These are phyloP conservation scores for Salix koriyanagi DNA, from an alignment of 345 rosid genomes.

Conservation along the genomic window DNA sequence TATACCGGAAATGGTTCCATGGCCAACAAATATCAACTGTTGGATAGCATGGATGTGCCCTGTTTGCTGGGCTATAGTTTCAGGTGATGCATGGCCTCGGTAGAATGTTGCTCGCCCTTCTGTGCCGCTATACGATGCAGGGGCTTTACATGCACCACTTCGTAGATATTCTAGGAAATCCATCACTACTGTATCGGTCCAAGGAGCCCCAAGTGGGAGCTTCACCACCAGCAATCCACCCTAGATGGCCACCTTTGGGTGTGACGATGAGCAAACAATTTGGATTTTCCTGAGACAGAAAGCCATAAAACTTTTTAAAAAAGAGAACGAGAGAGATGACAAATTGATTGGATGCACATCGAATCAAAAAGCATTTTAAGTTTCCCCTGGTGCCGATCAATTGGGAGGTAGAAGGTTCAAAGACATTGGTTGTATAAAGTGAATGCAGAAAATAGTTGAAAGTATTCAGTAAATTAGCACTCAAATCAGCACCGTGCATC, in stretches of 20 bases:
- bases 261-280: constrained; percentile 82
- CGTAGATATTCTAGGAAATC: constrained; percentile 75
- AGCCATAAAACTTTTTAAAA: neutral
- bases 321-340: neutral
- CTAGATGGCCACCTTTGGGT: constrained; percentile 85
- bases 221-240: constrained; percentile 82
- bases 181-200: constrained; percentile 79
- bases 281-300: constrained; percentile 51
- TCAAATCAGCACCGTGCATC: no score
- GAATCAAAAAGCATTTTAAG: neutral
- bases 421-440: neutral
- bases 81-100: constrained; percentile 24
- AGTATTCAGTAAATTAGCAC: neutral
- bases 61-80: constrained; percentile 23
- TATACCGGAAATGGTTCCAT: no score
- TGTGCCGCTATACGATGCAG: constrained; percentile 1
- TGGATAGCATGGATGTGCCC: neutral
- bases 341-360: neutral
- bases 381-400: neutral
- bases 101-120: constrained; percentile 9
- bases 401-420: neutral
- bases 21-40: neutral
- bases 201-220: constrained; percentile 81
- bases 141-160: constrained; percentile 17
- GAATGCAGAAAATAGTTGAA: neutral